Evolutionary conservation across 2,329 filamentous ascomycete species (phyloP), one percentile per base, ranked within the genome.

Genomic region (Botrytis hyacinthi): DNA sequence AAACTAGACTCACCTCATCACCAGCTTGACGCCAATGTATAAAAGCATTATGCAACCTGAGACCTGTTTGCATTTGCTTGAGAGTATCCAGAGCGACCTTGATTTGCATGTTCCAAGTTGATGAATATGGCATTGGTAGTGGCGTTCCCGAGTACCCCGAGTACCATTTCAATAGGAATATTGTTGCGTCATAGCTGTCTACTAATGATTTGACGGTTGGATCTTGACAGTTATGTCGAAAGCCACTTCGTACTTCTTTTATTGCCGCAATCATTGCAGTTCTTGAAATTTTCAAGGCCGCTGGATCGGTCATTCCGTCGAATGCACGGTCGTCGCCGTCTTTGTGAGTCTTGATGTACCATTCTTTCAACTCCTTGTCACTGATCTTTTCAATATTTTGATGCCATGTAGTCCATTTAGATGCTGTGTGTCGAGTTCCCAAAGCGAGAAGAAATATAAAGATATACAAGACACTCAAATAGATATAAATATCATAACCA

Each of bases 351-450:
- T 75, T 62, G 20, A 75, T 73, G 65, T 77, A 86, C 84, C 85
- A 87, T 10, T 82, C 80, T 51, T 85, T 82, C 6, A 87, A 81
- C 67, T 85, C 84, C 32, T 80, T 78, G 77, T 87, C 85, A 66
- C 83, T 84, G 29, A 85, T 84, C 85, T 85, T 87, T 72, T 85
- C 83, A 10, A 87, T 74, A 83, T 84, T 84, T 73, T 83, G 81
- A 75, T 85, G 84, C 88, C 89, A 91, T 1, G 84, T 87, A 7
- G 86, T 85, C 89, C 89, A 91, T 76, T 87, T 85, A 22, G 86
- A 85, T 61, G 85, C 85, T 12, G 88, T 84, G 4, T 82, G 82
- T 35, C 88, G 84, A 75, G 88, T 84, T 22, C 86, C 86, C 32
- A 87, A 77, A 5, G 89, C 77, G 1, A 90, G 82, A 4, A 85